Evolutionary conservation across 2,329 filamentous ascomycete species (phyloP).

Genomic region (Microdochium paspali): DNA sequence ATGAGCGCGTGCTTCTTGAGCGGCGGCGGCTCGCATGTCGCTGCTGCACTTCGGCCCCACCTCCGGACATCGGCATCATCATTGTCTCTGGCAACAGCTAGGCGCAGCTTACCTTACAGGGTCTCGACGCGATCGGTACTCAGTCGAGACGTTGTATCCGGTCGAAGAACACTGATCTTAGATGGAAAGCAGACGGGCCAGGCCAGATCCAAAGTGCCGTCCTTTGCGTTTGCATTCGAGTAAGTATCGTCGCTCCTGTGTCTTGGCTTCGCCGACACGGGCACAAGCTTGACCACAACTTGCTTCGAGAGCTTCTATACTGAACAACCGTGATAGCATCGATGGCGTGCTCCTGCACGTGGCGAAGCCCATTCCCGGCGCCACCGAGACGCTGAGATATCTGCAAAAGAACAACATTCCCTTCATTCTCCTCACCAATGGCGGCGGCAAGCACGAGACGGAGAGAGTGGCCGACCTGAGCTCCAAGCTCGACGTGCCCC

Average conservation of each 20-base stretch:
- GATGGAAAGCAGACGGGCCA: slow-evolving; percentile 1
- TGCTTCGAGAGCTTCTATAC: too few relatives aligned
- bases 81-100: neutral
- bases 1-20: neutral
- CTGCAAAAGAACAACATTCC: slow-evolving; percentile 70
- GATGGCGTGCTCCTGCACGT: slow-evolving; percentile 92
- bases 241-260: slow-evolving; percentile 8
- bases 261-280: neutral
- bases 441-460: slow-evolving; percentile 75
- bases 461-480: slow-evolving; percentile 64
- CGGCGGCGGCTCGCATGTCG: neutral
- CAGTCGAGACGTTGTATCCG: neutral
- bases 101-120: neutral
- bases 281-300: neutral
- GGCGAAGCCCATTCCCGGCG: slow-evolving; percentile 68
- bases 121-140: neutral
- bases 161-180: neutral
- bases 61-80: neutral
- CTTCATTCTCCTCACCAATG: slow-evolving; percentile 93
- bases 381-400: slow-evolving; percentile 61
- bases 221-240: slow-evolving; percentile 31
- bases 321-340: slow-evolving; percentile 44
- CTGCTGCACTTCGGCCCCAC: neutral
- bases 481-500: slow-evolving; percentile 50
- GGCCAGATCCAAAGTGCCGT: slow-evolving; percentile 9